Evolutionary conservation across 768 basidiomycete genomes (phyloP), one percentile per base, ranked within the genome.

Genomic region (Psilocybe tampanensis): DNA sequence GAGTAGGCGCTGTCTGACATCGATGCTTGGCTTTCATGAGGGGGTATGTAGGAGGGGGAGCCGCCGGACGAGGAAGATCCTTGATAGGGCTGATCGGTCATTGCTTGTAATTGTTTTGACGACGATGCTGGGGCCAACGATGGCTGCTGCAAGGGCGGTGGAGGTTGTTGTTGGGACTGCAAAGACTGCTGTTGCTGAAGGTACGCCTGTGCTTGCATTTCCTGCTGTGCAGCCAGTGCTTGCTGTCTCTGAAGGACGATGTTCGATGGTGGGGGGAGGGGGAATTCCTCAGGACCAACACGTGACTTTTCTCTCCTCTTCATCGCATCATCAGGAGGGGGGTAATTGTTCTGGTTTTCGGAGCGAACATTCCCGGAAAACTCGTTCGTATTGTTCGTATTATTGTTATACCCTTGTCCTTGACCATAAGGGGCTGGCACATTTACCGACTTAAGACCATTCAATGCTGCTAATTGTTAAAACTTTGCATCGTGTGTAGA

Each of bases 221-320:
- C 64, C 33, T 69, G 68, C 33, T 68, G 69, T 54, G 54, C 63
- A 24, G 60, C 58, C 13, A 60, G 55, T 41, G 60, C 58, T 39
- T 64, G 64, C 59, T 67, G 70, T 22, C 63, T 59, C 54, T 69
- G 71, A 22, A 62, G 22, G 55, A 61, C 58, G 50, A 66, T 60
- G 54, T 58, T 66, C 33, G 72, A 66, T 22, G 76, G 74, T 48
- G 79, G 75, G 45, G 82, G 82, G 32, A 80, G 70, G 26, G 82
- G 79, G 65, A 84, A 83, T 58, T 85, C 81, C 52, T 85, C 83
- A 8, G 74, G 72, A 12, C 70, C 76, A 8, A 79, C 66, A 65
- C 72, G 79, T 57, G 74, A 69, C 60, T 73, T 78, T 8, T 66
- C 66, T 55, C 64, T 64, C 47, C 61, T 33, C 47, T 52, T 51